Percentiles rank a stretch among this genome's conserved stretches.
Conservation (phyloP, 768 basidiomycete genomes). For the Termitomyces bulborhizus region DNA sequence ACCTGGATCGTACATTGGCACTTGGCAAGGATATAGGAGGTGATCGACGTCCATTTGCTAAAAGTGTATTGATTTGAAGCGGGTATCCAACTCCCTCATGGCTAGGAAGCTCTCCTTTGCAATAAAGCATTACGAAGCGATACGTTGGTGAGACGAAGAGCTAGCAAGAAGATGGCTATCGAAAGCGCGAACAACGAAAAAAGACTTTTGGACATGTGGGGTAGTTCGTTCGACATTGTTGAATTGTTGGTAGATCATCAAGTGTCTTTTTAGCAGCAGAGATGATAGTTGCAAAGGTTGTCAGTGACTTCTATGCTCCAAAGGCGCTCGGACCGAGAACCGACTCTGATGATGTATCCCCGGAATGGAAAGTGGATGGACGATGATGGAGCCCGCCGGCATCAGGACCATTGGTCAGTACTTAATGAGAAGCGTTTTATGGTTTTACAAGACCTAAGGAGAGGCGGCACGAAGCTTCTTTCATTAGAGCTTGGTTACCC, state of each 20-base stretch:
- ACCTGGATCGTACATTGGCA: not conserved
- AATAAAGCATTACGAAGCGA: not conserved
- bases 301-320: not conserved
- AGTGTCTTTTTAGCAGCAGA: not conserved
- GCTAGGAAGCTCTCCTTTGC: not conserved
- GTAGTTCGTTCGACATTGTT: not conserved
- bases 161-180: not conserved
- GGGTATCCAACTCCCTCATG: not conserved
- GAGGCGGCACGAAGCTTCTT: not conserved
- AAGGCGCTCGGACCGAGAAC: not conserved
- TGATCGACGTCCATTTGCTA: not conserved
- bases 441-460: not conserved
- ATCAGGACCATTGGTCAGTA: not conserved
- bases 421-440: slow-evolving; percentile 1
- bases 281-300: not conserved
- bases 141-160: not conserved
- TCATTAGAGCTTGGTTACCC: not conserved
- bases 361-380: not conserved
- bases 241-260: not conserved
- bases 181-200: not conserved
- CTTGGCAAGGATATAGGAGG: not conserved
- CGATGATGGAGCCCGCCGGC: not conserved
- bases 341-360: not conserved
- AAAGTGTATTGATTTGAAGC: not conserved
- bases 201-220: not conserved